Conservation (phyloP, 1,284 basidiomycete genomes). For the Leccinum huronense region DNA sequence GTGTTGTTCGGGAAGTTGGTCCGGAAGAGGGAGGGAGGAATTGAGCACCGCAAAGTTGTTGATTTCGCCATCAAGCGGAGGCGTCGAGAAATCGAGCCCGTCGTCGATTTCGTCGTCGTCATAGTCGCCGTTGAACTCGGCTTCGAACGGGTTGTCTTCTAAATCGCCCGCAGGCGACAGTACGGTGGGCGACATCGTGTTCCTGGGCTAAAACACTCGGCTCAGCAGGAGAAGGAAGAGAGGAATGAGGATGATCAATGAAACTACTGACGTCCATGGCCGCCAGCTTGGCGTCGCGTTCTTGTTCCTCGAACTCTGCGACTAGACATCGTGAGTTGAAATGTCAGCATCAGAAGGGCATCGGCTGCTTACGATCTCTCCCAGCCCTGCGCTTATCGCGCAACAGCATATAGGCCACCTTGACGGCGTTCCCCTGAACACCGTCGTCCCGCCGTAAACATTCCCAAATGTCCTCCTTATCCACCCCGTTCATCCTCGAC, state of each 20-base stretch:
- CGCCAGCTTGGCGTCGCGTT: constrained; percentile 75
- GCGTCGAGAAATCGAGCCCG: constrained; percentile 61
- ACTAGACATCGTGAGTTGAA: constrained; percentile 44
- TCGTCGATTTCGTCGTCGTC: constrained; percentile 62
- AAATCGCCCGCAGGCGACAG: constrained; percentile 55
- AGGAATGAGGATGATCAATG: background rate
- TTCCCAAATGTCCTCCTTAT: constrained; percentile 83
- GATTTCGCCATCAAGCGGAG: constrained; percentile 39
- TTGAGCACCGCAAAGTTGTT: constrained; percentile 84
- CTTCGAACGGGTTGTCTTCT: constrained; percentile 74
- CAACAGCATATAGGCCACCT: constrained; percentile 94
- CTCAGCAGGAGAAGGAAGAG: constrained; percentile 1
- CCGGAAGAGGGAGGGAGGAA: constrained; percentile 65
- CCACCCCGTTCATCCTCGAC: constrained; percentile 72
- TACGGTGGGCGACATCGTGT: constrained; percentile 58
- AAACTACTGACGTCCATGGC: constrained; percentile 66
- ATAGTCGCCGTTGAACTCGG: constrained; percentile 58
- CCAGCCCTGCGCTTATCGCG: constrained; percentile 86
- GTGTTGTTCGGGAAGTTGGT: constrained; percentile 48
- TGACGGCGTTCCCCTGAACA: constrained; percentile 87
- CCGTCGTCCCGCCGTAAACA: constrained; percentile 80
- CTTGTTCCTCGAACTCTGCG: constrained; percentile 73
- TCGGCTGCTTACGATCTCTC: constrained; percentile 62
- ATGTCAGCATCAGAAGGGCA: background rate
- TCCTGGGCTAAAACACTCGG: constrained; percentile 53